Evolutionary conservation across 257 asterid species (phyloP), one percentile per base, ranked within the genome.

Genomic region (Gentiana straminea): DNA sequence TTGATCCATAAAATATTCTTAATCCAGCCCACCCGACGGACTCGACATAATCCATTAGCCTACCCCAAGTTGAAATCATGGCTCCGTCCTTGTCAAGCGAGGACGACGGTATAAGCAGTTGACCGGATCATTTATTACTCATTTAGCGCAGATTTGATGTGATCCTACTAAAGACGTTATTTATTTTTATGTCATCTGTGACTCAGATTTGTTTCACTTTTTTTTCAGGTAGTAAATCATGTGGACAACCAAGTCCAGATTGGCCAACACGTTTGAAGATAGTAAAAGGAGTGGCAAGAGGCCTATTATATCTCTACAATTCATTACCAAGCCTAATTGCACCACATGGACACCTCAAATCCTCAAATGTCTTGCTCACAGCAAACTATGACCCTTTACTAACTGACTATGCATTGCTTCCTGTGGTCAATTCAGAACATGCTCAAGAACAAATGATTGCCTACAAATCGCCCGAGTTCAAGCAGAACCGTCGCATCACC

Each of bases 331-430:
- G 86, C 81, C 61, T 92, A 5, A 77, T 79, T n/a, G 81, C 90
- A 5, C 94, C 98, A 13, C 95, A 88, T 39, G 99, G 95, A 33
- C 99, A 92, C 67, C 81, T 92, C 0, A 92, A 92, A 51, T 80
- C 99, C 15, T 83, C 99, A 24, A 92, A 92, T 68, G 94, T 92
- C 2, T 81, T 92, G 49, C 91, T 92, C 11, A 78, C 77, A 35
- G 59, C 63, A 12, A 12, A 72, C 45, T 71, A 34, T 46, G 73
- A 68, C 15, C 86, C 99, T 12, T 48, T 86, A 54, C 91, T 92
- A 51, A 66, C 76, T 5, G 97, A 92, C 79, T 85, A 92, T 52
- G 94, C 80, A 0, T 67, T 92, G n/a, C 73, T 86, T 36, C 97
- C 99, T 3, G 73, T 92, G 1, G 93, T 83, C 12, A 91, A 87